Evolutionary conservation across 2,329 filamentous ascomycete genomes (phyloP).

Genomic region (Onygena corvina): DNA sequence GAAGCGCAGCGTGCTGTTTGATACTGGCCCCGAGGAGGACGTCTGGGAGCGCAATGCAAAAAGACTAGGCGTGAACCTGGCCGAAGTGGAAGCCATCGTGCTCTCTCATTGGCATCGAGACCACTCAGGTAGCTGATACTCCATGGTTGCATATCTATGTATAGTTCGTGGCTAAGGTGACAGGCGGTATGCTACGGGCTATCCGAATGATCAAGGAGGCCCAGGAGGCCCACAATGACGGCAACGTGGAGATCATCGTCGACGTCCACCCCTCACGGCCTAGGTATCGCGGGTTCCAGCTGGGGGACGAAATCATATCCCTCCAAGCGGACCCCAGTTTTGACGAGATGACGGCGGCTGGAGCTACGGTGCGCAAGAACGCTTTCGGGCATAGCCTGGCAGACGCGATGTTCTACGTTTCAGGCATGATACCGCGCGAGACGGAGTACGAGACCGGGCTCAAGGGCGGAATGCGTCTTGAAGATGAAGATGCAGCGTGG

Average conservation of each 20-base stretch:
- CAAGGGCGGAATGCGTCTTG: constrained; percentile 36
- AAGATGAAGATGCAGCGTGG: constrained; percentile 14
- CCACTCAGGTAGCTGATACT: constrained; percentile 35
- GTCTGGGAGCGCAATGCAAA: constrained; percentile 41
- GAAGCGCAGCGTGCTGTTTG: constrained; percentile 41
- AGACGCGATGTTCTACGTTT: constrained; percentile 42
- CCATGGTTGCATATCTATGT: background rate
- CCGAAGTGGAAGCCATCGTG: constrained; percentile 37
- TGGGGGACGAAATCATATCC: constrained; percentile 34
- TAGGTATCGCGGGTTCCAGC: constrained; percentile 38
- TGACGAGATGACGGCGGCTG: constrained; percentile 35
- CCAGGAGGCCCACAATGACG: constrained; percentile 19
- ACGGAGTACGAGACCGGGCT: constrained; percentile 42
- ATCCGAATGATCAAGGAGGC: constrained; percentile 38
- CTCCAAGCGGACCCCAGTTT: constrained; percentile 44
- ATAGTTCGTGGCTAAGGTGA: background rate
- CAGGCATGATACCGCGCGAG: constrained; percentile 41
- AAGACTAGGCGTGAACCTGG: constrained; percentile 34
- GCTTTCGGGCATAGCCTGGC: constrained; percentile 36
- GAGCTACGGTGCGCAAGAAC: constrained; percentile 31
- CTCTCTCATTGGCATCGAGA: constrained; percentile 47
- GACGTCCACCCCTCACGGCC: constrained; percentile 45
- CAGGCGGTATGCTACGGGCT: constrained; percentile 41
- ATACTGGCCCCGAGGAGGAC: constrained; percentile 42
- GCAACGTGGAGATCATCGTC: constrained; percentile 26